phyloP scores from a whole-genome alignment of 2,329 filamentous ascomycete genomes.

The Trichoderma gracile region DNA sequence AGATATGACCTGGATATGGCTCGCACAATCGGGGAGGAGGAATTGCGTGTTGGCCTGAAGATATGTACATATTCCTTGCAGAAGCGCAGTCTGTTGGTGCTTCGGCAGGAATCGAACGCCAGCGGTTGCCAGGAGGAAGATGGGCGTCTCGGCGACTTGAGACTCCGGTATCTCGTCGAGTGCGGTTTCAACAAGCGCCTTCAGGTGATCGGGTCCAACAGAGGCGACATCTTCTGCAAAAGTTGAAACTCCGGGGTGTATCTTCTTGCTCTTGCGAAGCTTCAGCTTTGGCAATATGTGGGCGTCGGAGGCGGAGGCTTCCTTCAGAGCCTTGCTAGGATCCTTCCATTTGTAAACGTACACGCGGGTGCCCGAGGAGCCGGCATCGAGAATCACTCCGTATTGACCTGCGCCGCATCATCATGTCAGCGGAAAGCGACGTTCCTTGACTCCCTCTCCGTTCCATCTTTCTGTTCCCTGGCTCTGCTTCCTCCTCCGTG shows the following conservation, averaged over 20 bases:
- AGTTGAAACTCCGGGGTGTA: constrained; percentile 86
- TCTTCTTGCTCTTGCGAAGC: constrained; percentile 90
- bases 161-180: constrained; percentile 73
- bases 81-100: constrained; percentile 68
- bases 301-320: constrained; percentile 46
- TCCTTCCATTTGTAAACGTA: constrained; percentile 95
- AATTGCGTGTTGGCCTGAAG: constrained; percentile 76
- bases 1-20: constrained; percentile 91
- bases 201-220: constrained; percentile 80
- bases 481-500: not conserved
- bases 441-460: not conserved
- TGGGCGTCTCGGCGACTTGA: constrained; percentile 79
- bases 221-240: constrained; percentile 76
- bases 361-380: constrained; percentile 92
- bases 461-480: not conserved
- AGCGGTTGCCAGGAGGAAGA: constrained; percentile 94
- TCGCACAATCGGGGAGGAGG: constrained; percentile 80
- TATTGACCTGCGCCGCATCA: constrained; percentile 58
- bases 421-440: constrained; percentile 6
- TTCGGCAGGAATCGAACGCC: constrained; percentile 86
- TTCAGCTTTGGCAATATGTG: constrained; percentile 74
- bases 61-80: constrained; percentile 80
- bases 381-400: constrained; percentile 95
- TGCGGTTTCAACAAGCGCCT: constrained; percentile 78
- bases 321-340: constrained; percentile 62